These are phyloP conservation scores for Candida caryicola DNA, from an alignment of 805 yeast genomes.

Conservation along the genomic window DNA sequence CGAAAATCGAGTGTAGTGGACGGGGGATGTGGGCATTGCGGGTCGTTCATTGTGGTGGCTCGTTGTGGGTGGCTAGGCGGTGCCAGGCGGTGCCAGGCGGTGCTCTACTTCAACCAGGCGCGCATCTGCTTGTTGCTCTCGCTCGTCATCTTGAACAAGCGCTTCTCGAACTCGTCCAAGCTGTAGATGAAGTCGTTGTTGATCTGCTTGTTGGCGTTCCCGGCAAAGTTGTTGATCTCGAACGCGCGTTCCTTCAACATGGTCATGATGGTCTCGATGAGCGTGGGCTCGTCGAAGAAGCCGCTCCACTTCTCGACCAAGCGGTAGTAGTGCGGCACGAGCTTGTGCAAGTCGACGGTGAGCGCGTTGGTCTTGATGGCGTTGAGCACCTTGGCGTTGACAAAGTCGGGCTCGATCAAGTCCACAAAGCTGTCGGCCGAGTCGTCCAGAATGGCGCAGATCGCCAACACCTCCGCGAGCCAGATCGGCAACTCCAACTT, in stretches of 20 bases:
- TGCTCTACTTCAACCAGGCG: slow-evolving; percentile 32
- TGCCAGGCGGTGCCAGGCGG: too few species aligned
- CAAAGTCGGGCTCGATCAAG: slow-evolving; percentile 67
- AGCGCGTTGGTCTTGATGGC: slow-evolving; percentile 75
- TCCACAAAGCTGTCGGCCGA: slow-evolving; percentile 56
- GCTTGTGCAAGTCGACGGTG: slow-evolving; percentile 63
- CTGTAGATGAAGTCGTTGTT: slow-evolving; percentile 54
- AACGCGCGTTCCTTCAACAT: slow-evolving; percentile 66
- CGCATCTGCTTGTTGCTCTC: slow-evolving; percentile 43
- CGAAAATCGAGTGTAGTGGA: too few species aligned
- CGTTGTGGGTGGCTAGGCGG: too few species aligned
- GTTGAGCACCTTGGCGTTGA: slow-evolving; percentile 64
- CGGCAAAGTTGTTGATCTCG: slow-evolving; percentile 70
- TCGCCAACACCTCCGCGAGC: slow-evolving; percentile 79
- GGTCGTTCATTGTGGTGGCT: too few species aligned
- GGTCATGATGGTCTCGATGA: slow-evolving; percentile 48
- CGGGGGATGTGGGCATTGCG: too few species aligned
- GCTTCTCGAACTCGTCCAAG: slow-evolving; percentile 75
- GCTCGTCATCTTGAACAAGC: slow-evolving; percentile 51
- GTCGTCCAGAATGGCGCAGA: slow-evolving; percentile 31
- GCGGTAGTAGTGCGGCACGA: slow-evolving; percentile 64
- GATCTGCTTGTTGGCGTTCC: slow-evolving; percentile 48
- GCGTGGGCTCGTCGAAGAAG: slow-evolving; percentile 63
- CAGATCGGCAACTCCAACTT: slow-evolving; percentile 81
- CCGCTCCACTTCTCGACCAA: slow-evolving; percentile 75